A percentile compares a stretch with the other conserved stretches of the same genome.
phyloP scores from a whole-genome alignment of 1,284 basidiomycete species.

The Moniliella sp. region DNA sequence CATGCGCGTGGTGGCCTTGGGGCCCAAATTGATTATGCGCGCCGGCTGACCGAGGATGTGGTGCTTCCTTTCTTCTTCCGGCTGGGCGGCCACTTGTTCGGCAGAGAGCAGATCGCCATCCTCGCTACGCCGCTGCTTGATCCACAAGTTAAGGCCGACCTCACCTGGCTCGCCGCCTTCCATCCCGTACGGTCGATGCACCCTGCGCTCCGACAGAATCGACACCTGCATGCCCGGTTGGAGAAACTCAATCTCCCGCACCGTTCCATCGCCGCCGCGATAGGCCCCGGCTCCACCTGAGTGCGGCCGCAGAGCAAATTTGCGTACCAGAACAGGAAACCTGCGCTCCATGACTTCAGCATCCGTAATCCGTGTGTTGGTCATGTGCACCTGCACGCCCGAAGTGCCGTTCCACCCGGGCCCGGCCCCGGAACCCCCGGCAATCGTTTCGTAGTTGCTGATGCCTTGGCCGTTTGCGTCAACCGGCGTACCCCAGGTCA shows the following conservation, averaged over 20 bases:
- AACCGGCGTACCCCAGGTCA: slow-evolving; percentile 31
- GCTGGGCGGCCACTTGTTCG: slow-evolving; percentile 3
- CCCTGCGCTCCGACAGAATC: slow-evolving; percentile 66
- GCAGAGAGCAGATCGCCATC: slow-evolving; percentile 44
- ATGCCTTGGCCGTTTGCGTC: slow-evolving; percentile 57
- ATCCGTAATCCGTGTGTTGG: slow-evolving; percentile 56
- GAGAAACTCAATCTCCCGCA: slow-evolving; percentile 68
- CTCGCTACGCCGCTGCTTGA: slow-evolving; percentile 50
- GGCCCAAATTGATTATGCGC: slow-evolving; percentile 65
- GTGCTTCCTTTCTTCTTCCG: slow-evolving; percentile 4
- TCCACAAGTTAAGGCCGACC: slow-evolving; percentile 68
- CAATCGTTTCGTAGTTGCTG: slow-evolving; percentile 65
- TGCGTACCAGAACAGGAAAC: slow-evolving; percentile 62
- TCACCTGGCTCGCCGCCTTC: slow-evolving; percentile 58
- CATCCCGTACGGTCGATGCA: slow-evolving; percentile 69
- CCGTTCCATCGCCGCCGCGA: slow-evolving; percentile 64
- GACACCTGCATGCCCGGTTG: slow-evolving; percentile 57
- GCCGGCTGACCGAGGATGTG: slow-evolving; percentile 19
- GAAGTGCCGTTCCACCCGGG: slow-evolving; percentile 58
- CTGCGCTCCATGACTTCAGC: slow-evolving; percentile 76
- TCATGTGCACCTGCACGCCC: slow-evolving; percentile 48
- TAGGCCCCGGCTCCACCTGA: slow-evolving; percentile 60
- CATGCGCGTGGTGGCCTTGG: slow-evolving; percentile 66
- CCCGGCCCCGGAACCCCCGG: slow-evolving; percentile 76
- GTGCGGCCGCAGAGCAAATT: slow-evolving; percentile 54